A percentile compares a stretch with the other conserved stretches of the same genome.
phyloP scores from a whole-genome alignment of 2,329 filamentous ascomycete species.

The Mycosphaerelloides madeirae region DNA sequence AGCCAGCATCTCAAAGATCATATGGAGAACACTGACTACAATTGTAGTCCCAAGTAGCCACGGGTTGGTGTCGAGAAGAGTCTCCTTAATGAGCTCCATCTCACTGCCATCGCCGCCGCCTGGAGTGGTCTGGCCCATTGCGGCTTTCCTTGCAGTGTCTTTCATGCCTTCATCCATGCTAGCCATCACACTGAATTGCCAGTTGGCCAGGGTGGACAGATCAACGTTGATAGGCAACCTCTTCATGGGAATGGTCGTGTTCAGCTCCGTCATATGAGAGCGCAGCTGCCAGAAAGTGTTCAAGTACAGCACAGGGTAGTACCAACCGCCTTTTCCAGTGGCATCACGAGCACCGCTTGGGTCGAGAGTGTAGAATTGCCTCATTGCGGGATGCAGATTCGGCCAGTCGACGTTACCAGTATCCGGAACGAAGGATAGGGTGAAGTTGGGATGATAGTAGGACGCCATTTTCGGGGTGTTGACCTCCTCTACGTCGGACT shows the following conservation, averaged over 20 bases:
- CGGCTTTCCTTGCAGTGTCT: constrained; percentile 72
- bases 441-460: constrained; percentile 95
- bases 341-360: constrained; percentile 74
- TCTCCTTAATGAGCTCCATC: constrained; percentile 95
- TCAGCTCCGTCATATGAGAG: constrained; percentile 84
- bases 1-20: constrained; percentile 90
- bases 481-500: constrained; percentile 44
- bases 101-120: constrained; percentile 85
- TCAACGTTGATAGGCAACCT: constrained; percentile 77
- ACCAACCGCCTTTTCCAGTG: constrained; percentile 86
- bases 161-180: constrained; percentile 85
- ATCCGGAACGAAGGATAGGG: constrained; percentile 79
- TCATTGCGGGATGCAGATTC: constrained; percentile 65
- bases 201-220: constrained; percentile 72
- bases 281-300: constrained; percentile 98
- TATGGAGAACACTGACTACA: constrained; percentile 80
- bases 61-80: constrained; percentile 88
- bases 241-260: constrained; percentile 86
- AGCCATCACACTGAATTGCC: constrained; percentile 85
- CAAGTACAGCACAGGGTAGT: constrained; percentile 81
- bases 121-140: constrained; percentile 64
- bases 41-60: constrained; percentile 82
- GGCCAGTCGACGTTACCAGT: constrained; percentile 65
- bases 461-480: constrained; percentile 68
- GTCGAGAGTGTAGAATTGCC: constrained; percentile 76